Percentiles rank a stretch among this genome's conserved stretches.
Conservation (phyloP, 768 basidiomycete species). For the Boletus bicolor region DNA sequence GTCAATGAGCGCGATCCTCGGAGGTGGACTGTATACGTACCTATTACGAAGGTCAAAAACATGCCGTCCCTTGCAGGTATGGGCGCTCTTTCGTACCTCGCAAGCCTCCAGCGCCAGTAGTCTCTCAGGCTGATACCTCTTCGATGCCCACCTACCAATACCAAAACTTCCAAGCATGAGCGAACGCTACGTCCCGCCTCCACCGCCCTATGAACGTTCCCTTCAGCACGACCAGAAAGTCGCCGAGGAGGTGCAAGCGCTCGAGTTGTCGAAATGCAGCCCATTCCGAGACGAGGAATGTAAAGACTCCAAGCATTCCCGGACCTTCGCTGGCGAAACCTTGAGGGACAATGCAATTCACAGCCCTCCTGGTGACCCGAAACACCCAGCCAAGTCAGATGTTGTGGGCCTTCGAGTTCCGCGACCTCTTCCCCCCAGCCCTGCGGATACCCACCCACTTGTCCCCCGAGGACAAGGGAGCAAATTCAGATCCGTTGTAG, state of each 20-base stretch:
- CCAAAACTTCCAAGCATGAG: slow-evolving; percentile 16
- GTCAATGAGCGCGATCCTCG: neutral
- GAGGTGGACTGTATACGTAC: neutral
- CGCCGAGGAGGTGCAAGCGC: slow-evolving; percentile 21
- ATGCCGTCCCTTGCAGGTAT: slow-evolving; percentile 1
- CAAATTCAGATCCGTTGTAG: neutral
- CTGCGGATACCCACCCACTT: slow-evolving; percentile 4
- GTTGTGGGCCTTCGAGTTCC: slow-evolving; percentile 1
- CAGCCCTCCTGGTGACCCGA: neutral
- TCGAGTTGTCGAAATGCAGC: slow-evolving; percentile 8
- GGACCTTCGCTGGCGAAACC: slow-evolving; percentile 4
- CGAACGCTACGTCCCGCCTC: slow-evolving; percentile 31
- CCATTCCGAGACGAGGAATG: slow-evolving; percentile 16
- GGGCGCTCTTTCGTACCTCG: slow-evolving; percentile 10
- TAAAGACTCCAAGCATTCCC: slow-evolving; percentile 13
- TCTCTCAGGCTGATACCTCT: neutral
- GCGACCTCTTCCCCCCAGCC: slow-evolving; percentile 29
- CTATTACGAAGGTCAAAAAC: slow-evolving; percentile 3
- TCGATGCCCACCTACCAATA: neutral
- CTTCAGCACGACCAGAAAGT: slow-evolving; percentile 52
- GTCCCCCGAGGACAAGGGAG: neutral
- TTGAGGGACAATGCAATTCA: neutral
- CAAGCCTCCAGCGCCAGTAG: neutral
- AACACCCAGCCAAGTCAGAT: neutral
- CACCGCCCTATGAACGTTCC: slow-evolving; percentile 42